phyloP scores from a whole-genome alignment of 768 basidiomycete species.

The Phaeotremella fagi region DNA sequence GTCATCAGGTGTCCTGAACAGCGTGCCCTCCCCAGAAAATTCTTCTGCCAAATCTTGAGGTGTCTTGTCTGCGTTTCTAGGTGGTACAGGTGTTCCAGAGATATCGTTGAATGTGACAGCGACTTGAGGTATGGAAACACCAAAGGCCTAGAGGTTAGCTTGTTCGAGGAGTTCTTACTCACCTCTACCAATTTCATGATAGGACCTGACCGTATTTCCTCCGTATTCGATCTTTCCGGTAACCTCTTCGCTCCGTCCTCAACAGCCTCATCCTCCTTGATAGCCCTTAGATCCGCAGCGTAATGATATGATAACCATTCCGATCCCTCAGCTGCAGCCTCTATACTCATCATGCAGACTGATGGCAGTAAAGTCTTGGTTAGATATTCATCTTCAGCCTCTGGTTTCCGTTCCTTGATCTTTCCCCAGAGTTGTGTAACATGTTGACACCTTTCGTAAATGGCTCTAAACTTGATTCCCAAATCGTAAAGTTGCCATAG shows the following conservation, averaged over 20 bases:
- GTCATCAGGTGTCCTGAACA: slow-evolving; percentile 24
- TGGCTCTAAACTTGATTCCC: slow-evolving; percentile 82
- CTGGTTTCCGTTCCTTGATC: slow-evolving; percentile 51
- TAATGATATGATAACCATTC: slow-evolving; percentile 88
- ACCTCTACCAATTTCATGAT: slow-evolving; percentile 65
- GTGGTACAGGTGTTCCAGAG: slow-evolving; percentile 17
- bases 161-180: slow-evolving; percentile 24
- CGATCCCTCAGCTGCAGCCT: slow-evolving; percentile 81
- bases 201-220: slow-evolving; percentile 25
- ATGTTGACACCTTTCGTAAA: slow-evolving; percentile 66
- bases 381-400: slow-evolving; percentile 69
- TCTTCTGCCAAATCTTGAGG: slow-evolving; percentile 81
- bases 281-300: slow-evolving; percentile 57
- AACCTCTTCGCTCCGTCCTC: slow-evolving; percentile 44
- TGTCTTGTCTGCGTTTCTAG: slow-evolving; percentile 65
- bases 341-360: slow-evolving; percentile 58
- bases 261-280: slow-evolving; percentile 53
- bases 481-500: slow-evolving; percentile 88
- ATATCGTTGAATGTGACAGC: slow-evolving; percentile 67
- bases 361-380: slow-evolving; percentile 62
- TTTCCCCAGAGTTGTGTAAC: slow-evolving; percentile 64
- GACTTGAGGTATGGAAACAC: slow-evolving; percentile 72
- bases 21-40: slow-evolving; percentile 56
- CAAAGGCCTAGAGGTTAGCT: slow-evolving; percentile 62
- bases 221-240: slow-evolving; percentile 17